Percentiles rank a stretch among this genome's conserved stretches.
phyloP scores from a whole-genome alignment of 331 rosid species.

The Stylosanthes scabra region DNA sequence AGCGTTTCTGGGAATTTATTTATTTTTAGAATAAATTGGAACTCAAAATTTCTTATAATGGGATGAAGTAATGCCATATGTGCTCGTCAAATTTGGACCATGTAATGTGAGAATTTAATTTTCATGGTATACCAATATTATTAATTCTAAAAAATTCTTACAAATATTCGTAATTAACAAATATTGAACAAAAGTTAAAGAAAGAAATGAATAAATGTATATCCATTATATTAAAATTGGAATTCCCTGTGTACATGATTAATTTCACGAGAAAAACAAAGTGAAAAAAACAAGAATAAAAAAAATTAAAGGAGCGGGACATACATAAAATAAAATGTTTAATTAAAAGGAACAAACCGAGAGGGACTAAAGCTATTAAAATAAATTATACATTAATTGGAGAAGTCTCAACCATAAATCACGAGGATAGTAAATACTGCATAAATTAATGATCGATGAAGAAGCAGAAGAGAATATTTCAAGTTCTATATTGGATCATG shows the following conservation, averaged over 20 bases:
- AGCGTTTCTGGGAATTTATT: no score
- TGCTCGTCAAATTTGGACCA: slow-evolving; percentile 38
- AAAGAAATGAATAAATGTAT: neutral
- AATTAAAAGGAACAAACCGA: neutral
- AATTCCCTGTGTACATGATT: neutral
- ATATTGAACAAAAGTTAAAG: neutral
- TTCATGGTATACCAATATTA: neutral
- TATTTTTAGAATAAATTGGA: no score
- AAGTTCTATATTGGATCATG: slow-evolving; percentile 2
- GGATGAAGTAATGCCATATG: no score
- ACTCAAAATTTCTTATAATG: no score
- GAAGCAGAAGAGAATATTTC: slow-evolving; percentile 32
- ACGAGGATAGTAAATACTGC: slow-evolving; percentile 40
- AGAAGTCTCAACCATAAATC: slow-evolving; percentile 41
- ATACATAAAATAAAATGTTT: no score
- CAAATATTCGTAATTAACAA: neutral
- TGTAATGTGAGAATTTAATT: neutral
- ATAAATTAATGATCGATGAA: slow-evolving; percentile 13
- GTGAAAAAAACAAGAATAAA: neutral
- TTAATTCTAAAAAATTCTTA: no score
- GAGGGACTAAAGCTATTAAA: neutral
- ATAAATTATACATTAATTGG: slow-evolving; percentile 30
- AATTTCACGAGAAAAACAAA: neutral
- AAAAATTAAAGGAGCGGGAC: neutral
- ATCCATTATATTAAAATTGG: neutral